Conservation (phyloP, 2,329 filamentous ascomycete species). For the Stagonosporopsis vannaccii region DNA sequence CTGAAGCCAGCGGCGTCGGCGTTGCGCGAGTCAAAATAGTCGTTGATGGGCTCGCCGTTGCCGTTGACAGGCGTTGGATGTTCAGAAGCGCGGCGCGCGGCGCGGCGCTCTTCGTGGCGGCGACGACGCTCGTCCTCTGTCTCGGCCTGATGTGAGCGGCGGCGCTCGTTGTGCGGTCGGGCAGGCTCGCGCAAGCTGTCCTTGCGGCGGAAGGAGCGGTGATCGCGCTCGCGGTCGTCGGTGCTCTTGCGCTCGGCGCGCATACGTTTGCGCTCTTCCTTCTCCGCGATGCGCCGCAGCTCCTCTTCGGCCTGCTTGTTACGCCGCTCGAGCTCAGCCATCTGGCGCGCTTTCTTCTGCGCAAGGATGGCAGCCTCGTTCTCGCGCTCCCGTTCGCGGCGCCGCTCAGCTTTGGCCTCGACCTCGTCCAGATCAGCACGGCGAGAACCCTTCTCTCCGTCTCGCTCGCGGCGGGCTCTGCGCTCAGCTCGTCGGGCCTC, state of each 20-base stretch:
- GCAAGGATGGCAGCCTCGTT: constrained; percentile 43
- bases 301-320: constrained; percentile 49
- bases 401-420: constrained; percentile 47
- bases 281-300: constrained; percentile 50
- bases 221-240: constrained; percentile 41
- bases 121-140: constrained; percentile 49
- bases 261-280: constrained; percentile 44
- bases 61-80: constrained; percentile 28
- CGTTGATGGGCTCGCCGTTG: constrained; percentile 47
- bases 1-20: constrained; percentile 13
- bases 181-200: constrained; percentile 41
- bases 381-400: constrained; percentile 48
- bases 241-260: constrained; percentile 44
- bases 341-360: constrained; percentile 48
- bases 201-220: constrained; percentile 46
- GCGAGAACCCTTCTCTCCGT: constrained; percentile 47
- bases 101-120: constrained; percentile 53
- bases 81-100: constrained; percentile 48
- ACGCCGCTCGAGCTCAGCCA: constrained; percentile 49
- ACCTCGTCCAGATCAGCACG: constrained; percentile 46
- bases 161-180: constrained; percentile 45
- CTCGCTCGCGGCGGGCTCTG: constrained; percentile 35
- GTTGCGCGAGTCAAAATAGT: constrained; percentile 57
- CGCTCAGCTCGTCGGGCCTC: constrained; percentile 50
- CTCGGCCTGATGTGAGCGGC: constrained; percentile 46